phyloP scores from a whole-genome alignment of 2,329 filamentous ascomycete species.

The Colletotrichum sp. region DNA sequence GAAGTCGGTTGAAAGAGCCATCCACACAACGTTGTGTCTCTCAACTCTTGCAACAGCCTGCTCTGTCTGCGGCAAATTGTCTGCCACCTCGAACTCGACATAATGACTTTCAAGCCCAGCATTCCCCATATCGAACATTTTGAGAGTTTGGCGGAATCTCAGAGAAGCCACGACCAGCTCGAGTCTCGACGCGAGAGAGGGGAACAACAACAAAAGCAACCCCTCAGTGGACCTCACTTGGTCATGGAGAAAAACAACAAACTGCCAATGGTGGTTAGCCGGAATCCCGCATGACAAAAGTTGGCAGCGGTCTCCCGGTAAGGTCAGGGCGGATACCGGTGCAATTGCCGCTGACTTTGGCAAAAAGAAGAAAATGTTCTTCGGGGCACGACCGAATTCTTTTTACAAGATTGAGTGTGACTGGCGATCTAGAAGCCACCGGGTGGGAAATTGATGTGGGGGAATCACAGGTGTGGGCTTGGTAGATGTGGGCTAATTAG shows the following conservation, averaged over 20 bases:
- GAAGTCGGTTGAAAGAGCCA: background rate
- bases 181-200: background rate
- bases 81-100: rapidly evolving
- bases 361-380: background rate
- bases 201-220: background rate
- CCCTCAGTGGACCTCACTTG: background rate
- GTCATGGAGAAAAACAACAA: background rate
- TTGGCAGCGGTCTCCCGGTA: constrained; percentile 8
- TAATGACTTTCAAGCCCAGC: background rate
- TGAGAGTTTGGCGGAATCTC: background rate
- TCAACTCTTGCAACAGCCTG: background rate
- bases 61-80: background rate
- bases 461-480: background rate
- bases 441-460: constrained; percentile 7
- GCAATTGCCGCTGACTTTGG: background rate
- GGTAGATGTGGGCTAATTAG: background rate
- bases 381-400: background rate
- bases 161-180: background rate
- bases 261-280: background rate
- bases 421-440: constrained; percentile 6
- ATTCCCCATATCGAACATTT: background rate
- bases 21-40: background rate
- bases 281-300: background rate
- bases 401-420: background rate
- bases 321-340: background rate